Base-by-base conservation (phyloP, 768 basidiomycete genomes). In the Collybia mongolica region DNA sequence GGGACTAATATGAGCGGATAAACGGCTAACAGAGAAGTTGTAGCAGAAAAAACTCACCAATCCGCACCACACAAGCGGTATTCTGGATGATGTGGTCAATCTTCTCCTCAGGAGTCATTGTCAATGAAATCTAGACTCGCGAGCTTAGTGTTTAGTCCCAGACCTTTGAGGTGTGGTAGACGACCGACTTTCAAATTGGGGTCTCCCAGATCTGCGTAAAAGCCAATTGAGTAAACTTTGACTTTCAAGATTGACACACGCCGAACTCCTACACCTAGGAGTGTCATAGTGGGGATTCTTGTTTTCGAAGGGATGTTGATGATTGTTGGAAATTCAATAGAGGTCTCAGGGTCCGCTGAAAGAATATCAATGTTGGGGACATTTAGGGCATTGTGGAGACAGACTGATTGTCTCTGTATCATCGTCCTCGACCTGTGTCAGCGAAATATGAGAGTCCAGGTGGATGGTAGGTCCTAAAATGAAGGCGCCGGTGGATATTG, bases 221-320 rank as follows among this genome's bases (percentile, higher is more conserved):
- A 93, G 2, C 81, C 94, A 28, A 92, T 83, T 9, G 88, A 88
- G 68, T 97, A 97, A 14, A 96, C 93, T 62, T 90, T 84, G 55
- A 97, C 81, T 6, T 85, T 78, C 35, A 96, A 74, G 68, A 97
- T 93, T 12, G 92, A 93, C 24, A 97, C 93, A 0, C 86, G 90
- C 44, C 94, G 76, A 35, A 93, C 91, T 19, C 94, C 94, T 1
- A 92, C 71, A 5, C 94, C 94, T 17, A 97, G 70, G 5, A 96
- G 77, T 9, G 82, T 78, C 58, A 90, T 80, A 1, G 77, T 68
- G 7, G 88, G 82, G 5, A 81, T 66, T 8, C 81, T 77, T 14
- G 80, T 66, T 57, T 83, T 87, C 26, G 87, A 81, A 17, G 84
- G 83, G 18, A 90, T 74, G 15, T 62, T 74, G 19, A 93, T 70